These are phyloP conservation scores for Nicotiana sylvestris DNA, from an alignment of 257 asterid genomes.

Conservation along the genomic window DNA sequence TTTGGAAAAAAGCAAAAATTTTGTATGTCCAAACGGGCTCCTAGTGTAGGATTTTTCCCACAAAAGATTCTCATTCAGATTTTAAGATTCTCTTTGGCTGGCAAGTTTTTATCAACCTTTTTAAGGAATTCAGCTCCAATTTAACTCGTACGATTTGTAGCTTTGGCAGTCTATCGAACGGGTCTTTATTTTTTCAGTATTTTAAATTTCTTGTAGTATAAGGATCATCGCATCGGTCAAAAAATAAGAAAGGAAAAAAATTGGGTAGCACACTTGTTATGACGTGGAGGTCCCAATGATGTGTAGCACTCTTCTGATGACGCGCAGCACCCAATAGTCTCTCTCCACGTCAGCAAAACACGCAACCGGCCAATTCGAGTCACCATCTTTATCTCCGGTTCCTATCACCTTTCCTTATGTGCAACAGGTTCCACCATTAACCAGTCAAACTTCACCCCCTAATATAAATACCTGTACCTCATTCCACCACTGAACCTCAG, in stretches of 20 bases:
- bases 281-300: background rate
- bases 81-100: too few relatives aligned
- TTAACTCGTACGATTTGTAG: too few relatives aligned
- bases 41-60: too few relatives aligned
- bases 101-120: too few relatives aligned
- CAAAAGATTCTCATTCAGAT: too few relatives aligned
- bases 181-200: too few relatives aligned
- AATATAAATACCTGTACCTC: background rate
- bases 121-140: too few relatives aligned
- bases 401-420: background rate
- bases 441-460: background rate
- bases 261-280: background rate
- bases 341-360: constrained; percentile 13
- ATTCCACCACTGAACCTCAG: background rate
- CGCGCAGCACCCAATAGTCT: constrained; percentile 20
- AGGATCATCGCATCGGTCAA: background rate
- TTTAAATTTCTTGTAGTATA: too few relatives aligned
- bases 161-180: too few relatives aligned
- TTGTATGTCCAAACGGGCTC: too few relatives aligned
- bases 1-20: too few relatives aligned
- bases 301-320: constrained; percentile 16
- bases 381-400: background rate
- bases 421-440: constrained; percentile 15
- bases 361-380: constrained; percentile 13
- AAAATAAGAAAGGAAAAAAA: background rate